phyloP scores from a whole-genome alignment of 2,329 filamentous ascomycete genomes.

The Verticillium longisporum region DNA sequence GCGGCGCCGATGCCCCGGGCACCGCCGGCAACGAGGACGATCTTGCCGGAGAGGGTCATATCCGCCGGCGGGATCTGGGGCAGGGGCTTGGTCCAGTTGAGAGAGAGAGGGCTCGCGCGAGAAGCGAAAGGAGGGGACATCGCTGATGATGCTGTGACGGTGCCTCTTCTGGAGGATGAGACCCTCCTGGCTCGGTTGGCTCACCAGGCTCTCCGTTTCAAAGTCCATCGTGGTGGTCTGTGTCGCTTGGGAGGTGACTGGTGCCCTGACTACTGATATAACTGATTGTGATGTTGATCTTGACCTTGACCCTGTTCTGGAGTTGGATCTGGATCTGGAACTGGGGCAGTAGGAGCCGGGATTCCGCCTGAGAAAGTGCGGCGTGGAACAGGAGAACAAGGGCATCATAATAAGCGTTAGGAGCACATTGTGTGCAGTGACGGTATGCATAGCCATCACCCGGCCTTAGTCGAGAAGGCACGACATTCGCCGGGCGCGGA shows the following conservation, averaged over 20 bases:
- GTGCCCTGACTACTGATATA: background rate
- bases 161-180: background rate
- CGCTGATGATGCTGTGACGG: background rate
- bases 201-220: background rate
- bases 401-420: background rate
- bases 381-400: background rate
- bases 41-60: constrained; percentile 11
- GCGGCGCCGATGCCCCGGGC: constrained; percentile 52
- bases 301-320: no score
- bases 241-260: background rate
- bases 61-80: constrained; percentile 11
- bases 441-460: background rate
- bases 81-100: constrained; percentile 12
- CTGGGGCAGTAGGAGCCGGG: background rate
- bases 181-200: background rate
- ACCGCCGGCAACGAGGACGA: constrained; percentile 19
- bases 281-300: no score
- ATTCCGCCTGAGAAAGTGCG: background rate
- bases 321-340: background rate
- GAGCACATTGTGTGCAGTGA: background rate
- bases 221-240: background rate
- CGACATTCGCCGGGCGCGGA: background rate
- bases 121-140: background rate
- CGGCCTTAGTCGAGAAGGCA: background rate
- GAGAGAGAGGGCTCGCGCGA: constrained; percentile 7